A percentile compares a stretch with the other conserved stretches of the same genome.
Conservation (phyloP, 2,329 filamentous ascomycete species). For the Exophiala sideris region DNA sequence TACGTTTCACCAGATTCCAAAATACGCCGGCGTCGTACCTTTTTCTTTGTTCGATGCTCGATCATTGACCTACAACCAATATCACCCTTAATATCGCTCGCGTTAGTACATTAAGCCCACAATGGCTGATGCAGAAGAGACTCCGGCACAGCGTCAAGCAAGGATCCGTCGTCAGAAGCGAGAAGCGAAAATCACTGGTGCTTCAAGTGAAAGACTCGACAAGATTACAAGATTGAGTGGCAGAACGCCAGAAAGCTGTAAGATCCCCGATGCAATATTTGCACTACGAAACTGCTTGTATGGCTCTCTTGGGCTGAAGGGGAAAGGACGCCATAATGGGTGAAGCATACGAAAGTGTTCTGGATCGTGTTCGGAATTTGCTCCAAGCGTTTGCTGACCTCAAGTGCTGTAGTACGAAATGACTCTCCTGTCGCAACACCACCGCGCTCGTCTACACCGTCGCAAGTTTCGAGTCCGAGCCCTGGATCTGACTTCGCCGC, state of each 20-base stretch:
- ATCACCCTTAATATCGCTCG: background rate
- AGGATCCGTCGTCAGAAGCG: slow-evolving; percentile 61
- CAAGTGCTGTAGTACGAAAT: slow-evolving; percentile 26
- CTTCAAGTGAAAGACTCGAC: slow-evolving; percentile 57
- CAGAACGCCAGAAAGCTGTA: slow-evolving; percentile 42
- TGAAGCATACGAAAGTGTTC: too few relatives aligned
- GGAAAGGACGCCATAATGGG: too few relatives aligned
- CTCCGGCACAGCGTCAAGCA: slow-evolving; percentile 50
- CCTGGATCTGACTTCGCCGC: slow-evolving; percentile 7
- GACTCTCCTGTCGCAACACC: slow-evolving; percentile 31
- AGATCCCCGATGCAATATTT: slow-evolving; percentile 10
- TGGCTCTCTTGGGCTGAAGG: too few relatives aligned
- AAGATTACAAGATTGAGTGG: slow-evolving; percentile 61
- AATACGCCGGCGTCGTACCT: too few relatives aligned
- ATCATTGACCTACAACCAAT: too few relatives aligned
- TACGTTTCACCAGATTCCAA: too few relatives aligned
- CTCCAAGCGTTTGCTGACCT: slow-evolving; percentile 5
- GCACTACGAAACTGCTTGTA: too few relatives aligned
- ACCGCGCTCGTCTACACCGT: slow-evolving; percentile 30
- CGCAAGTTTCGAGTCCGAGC: slow-evolving; percentile 21
- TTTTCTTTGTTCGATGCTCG: too few relatives aligned
- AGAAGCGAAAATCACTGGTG: slow-evolving; percentile 59
- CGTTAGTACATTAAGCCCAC: background rate
- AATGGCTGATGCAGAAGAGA: slow-evolving; percentile 36
- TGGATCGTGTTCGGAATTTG: background rate